Base-by-base conservation (phyloP, 78 protist species). In the Polysphondylium violaceum region DNA sequence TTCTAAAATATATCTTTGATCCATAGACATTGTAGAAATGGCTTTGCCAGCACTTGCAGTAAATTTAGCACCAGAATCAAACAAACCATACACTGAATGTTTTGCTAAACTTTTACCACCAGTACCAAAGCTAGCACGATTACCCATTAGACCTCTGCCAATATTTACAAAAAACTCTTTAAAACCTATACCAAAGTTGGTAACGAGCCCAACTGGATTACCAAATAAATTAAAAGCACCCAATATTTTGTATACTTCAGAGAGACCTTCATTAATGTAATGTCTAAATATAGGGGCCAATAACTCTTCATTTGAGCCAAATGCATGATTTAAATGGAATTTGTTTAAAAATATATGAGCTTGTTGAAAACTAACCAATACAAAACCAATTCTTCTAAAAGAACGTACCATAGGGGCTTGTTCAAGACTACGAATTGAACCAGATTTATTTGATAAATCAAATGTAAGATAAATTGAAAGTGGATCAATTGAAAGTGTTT, bases 161-260 rank as follows among this genome's bases (percentile, higher is more conserved):
- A 87, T 83, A 51, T 55, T 59, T 14, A 43, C 77, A 73, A 93
- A 93, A 23, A 93, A 87, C 36, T 93, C 97, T 67, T 64, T 58
- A 27, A 94, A 68, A 27, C 97, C 97, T 35, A 79, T 86, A 60
- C 94, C 94, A 56, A 94, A 87, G 51, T 86, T 94, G 11, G 58
- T 44, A 23, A 96, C 43, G 21, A 96, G 44, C 5, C 94, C 92
- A 56, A 94, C 88, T 8, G 97, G 97, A 58, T 96, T 96, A 41
- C 97, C 97, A 25, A 96, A 87, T 6, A 96, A 69, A 31, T 94
- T 94, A 12, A 87, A 85, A 0, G 97, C 81, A 7, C 97, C 97
- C 5, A 96, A 53, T n/a, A 96, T 55, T 65, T 90, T 93, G 74
- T 93, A 93, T 0, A 76, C 65, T 38, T 93, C 94, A 1, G 75